Evolutionary conservation across 2,329 filamentous ascomycete genomes (phyloP).

Genomic region (Chaetothyriales sp.): DNA sequence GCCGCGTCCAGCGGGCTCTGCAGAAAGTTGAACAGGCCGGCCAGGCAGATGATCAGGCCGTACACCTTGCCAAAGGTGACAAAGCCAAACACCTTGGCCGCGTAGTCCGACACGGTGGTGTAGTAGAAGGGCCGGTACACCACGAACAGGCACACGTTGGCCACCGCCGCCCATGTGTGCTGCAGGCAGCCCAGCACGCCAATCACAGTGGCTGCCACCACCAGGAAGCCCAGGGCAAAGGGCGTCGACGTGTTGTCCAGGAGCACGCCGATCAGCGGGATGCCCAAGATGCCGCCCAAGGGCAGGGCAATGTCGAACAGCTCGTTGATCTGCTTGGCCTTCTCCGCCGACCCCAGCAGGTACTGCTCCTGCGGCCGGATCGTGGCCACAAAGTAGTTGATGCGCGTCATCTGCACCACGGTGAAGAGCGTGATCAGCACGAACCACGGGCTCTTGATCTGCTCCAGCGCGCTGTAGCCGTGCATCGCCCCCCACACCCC

Average conservation of each 20-base stretch:
- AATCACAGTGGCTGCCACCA: constrained; percentile 57
- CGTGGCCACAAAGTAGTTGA: constrained; percentile 89
- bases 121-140: constrained; percentile 19
- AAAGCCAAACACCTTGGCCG: constrained; percentile 85
- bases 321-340: constrained; percentile 59
- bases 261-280: constrained; percentile 71
- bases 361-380: constrained; percentile 69
- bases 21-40: constrained; percentile 70
- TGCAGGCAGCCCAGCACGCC: constrained; percentile 65
- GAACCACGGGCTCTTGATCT: constrained; percentile 74
- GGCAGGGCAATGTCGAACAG: constrained; percentile 81
- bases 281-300: constrained; percentile 66
- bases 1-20: constrained; percentile 68
- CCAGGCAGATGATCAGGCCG: constrained; percentile 73
- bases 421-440: constrained; percentile 72
- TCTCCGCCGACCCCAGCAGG: constrained; percentile 49
- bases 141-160: constrained; percentile 58
- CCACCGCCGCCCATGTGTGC: constrained; percentile 53
- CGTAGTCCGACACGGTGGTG: constrained; percentile 49
- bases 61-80: constrained; percentile 90
- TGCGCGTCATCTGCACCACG: constrained; percentile 60
- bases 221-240: constrained; percentile 56
- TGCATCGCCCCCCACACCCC: constrained; percentile 85
- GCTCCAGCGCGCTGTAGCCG: constrained; percentile 52
- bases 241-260: constrained; percentile 65